A percentile compares a stretch with the other conserved stretches of the same genome.
phyloP scores from a whole-genome alignment of 2,329 filamentous ascomycete species.

The Fusarium sp. region DNA sequence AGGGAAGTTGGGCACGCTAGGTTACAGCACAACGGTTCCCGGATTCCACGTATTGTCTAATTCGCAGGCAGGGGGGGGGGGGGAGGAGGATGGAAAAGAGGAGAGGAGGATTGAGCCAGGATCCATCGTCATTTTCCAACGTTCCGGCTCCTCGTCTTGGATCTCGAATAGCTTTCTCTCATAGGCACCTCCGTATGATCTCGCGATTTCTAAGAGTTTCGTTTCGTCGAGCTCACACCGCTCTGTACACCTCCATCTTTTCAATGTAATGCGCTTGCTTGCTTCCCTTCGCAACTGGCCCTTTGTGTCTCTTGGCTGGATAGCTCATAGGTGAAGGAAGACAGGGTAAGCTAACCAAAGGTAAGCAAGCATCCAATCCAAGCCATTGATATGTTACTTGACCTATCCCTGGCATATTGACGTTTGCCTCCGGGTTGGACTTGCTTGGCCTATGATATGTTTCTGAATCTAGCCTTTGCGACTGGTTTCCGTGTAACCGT shows the following conservation, averaged over 20 bases:
- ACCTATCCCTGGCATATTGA: conserved; percentile 30
- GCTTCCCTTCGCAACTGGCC: conserved; percentile 19
- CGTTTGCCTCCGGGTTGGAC: conserved; percentile 21
- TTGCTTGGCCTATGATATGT: conserved; percentile 25
- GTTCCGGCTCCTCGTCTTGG: conserved; percentile 19
- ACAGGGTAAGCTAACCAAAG: conserved; percentile 29
- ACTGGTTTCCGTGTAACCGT: conserved; percentile 29
- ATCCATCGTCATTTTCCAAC: conserved; percentile 34
- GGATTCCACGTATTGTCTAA: conserved; percentile 30
- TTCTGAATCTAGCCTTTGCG: conserved; percentile 17
- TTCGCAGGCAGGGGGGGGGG: conserved; percentile 5
- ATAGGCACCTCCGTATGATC: conserved; percentile 8
- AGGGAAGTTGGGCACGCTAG: conserved; percentile 27
- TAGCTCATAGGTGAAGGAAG: conserved; percentile 17
- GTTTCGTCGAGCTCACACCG: conserved; percentile 16
- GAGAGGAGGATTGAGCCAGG: conserved; percentile 19
- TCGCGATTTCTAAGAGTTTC: conserved; percentile 13
- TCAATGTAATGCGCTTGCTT: conserved; percentile 2
- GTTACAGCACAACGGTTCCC: conserved; percentile 33
- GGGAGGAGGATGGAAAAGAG: conserved; percentile 13
- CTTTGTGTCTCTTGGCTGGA: conserved; percentile 28
- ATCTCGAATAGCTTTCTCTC: neutral
- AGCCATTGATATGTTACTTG: conserved; percentile 18
- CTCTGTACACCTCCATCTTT: conserved; percentile 18
- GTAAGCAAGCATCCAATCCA: conserved; percentile 21